Evolutionary conservation across 2,329 filamentous ascomycete species (phyloP).

Genomic region (Cryphonectria japonica): DNA sequence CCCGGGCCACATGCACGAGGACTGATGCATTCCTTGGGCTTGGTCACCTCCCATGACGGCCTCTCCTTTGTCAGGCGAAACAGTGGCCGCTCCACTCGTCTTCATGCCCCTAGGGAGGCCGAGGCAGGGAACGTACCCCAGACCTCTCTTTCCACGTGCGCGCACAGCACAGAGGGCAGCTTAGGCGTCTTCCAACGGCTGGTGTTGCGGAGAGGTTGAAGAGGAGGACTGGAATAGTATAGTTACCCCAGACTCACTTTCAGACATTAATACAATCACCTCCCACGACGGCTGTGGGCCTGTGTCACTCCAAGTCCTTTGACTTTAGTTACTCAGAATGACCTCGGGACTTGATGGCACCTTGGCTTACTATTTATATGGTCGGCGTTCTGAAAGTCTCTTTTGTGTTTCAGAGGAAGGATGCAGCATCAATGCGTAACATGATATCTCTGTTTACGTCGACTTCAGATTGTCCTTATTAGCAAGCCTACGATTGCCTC

Average conservation of each 20-base stretch:
- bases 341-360: not conserved
- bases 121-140: too few species aligned
- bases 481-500: not conserved
- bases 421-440: not conserved
- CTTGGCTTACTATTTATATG: not conserved
- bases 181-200: too few species aligned
- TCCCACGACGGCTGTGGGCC: not conserved
- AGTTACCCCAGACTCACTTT: too few species aligned
- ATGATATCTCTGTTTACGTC: not conserved
- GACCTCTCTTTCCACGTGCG: too few species aligned
- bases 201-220: too few species aligned
- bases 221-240: too few species aligned
- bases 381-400: not conserved
- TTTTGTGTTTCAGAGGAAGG: not conserved
- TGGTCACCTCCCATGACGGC: not conserved
- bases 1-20: not conserved
- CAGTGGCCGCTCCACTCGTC: too few species aligned
- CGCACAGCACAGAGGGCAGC: too few species aligned
- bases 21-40: not conserved
- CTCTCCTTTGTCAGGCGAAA: too few species aligned
- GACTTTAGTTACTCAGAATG: not conserved
- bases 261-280: not conserved
- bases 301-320: not conserved
- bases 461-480: not conserved
- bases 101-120: too few species aligned